Base-by-base conservation (phyloP, 768 basidiomycete species). In the Hortiboletus flavorubellus region DNA sequence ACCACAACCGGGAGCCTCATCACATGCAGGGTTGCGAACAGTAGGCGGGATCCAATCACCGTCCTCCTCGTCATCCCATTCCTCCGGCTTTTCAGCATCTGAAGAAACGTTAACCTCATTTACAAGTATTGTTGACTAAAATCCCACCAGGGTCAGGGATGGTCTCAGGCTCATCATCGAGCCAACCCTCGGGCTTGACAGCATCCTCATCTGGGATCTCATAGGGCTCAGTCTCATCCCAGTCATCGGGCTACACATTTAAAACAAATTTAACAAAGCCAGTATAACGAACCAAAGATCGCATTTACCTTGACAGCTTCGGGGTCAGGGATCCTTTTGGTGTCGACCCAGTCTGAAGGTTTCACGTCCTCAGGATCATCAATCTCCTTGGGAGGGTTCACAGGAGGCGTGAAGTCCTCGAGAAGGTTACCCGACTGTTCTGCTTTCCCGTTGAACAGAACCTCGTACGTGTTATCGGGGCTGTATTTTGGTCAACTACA, bases 21-120 rank as follows among this genome's bases (percentile, higher is more conserved):
- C 78, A 69, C 97, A 98, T 69, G 85, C 89, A 59, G 96, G 91
- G 82, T 99, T 99, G 55, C 81, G 74, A 53, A 98, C 78, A 53
- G 84, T 85, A 31, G 97, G 95, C 8, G 95, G 81, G 60, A 98
- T 83, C 94, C 94, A 99, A 69, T 98, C 96, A 71, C 97, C 97
- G 63, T 99, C 96, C 71, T 98, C 97, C 69, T 98, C 97, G 64
- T 98, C 96, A 66, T 97, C 94, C 97, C 97, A 99, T 73, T 99
- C 97, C 70, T 99, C 97, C 7, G 97, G 97, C 78, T 97, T 98
- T 73, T 87, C 83, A 39, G 91, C 84, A 60, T 93, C 91, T 84
- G 54, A 3, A 61, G 4, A 33, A 10, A 15, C 6, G 31, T 55
- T 42, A 57, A 47, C 39, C n/a, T n/a, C 38, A 30, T 45, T 15